Evolutionary conservation across 768 basidiomycete species (phyloP).

Genomic region (Auricularia cornea): DNA sequence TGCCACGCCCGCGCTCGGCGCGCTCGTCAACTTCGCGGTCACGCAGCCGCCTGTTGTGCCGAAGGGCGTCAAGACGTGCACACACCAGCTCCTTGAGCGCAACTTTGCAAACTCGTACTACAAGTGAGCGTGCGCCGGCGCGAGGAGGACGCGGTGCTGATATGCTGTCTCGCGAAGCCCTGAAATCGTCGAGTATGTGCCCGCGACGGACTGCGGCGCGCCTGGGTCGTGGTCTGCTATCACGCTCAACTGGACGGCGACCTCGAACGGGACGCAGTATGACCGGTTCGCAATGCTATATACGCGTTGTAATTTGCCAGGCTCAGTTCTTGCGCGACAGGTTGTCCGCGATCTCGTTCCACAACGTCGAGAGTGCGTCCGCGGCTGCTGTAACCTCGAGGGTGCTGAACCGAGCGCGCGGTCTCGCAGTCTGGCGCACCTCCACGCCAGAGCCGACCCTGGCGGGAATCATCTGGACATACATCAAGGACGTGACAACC

Average conservation of each 20-base stretch:
- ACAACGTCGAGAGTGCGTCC: conserved; percentile 63
- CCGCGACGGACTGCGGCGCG: conserved; percentile 62
- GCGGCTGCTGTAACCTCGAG: background rate
- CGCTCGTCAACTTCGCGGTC: conserved; percentile 59
- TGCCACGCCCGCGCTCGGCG: conserved; percentile 7
- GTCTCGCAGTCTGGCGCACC: conserved; percentile 66
- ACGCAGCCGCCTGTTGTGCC: conserved; percentile 67
- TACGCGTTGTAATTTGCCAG: too few relatives aligned
- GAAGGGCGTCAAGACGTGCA: conserved; percentile 49
- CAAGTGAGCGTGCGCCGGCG: too few relatives aligned
- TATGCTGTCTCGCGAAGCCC: conserved; percentile 34
- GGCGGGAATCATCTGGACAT: conserved; percentile 72
- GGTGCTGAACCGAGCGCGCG: too few relatives aligned
- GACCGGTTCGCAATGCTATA: too few relatives aligned
- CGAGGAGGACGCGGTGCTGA: too few relatives aligned
- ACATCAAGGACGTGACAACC: conserved; percentile 64
- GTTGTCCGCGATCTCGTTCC: conserved; percentile 63
- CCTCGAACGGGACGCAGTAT: conserved; percentile 51
- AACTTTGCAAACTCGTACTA: conserved; percentile 70
- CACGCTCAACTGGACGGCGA: conserved; percentile 68
- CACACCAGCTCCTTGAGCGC: conserved; percentile 55
- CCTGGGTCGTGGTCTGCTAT: conserved; percentile 68
- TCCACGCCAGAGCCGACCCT: conserved; percentile 69
- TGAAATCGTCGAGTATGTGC: conserved; percentile 54
- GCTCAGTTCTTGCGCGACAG: too few relatives aligned